Base-by-base conservation (phyloP, 495 filamentous ascomycete species). In the Aspergillus ellipticus region DNA sequence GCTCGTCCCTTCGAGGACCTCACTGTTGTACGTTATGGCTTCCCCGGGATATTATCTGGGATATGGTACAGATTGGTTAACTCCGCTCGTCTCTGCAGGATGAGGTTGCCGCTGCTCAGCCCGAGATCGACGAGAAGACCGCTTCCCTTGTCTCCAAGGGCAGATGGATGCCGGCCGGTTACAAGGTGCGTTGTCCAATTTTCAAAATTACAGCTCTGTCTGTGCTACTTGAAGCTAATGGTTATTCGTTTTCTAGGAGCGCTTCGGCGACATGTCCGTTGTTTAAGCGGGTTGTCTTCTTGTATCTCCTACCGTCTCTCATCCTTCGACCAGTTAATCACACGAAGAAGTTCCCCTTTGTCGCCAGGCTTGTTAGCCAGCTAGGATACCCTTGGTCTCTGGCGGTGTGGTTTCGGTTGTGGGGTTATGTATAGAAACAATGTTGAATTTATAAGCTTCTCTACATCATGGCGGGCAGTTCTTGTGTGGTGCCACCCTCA, bases 1-100 rank as follows among this genome's bases (percentile, higher is more conserved):
- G 92, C 95, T 46, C 81, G 95, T 73, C 90, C 93, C 53, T 97
- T 97, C 73, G 94, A 99, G 60, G 89, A 99, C 59, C 82, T 97
- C 74, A 97, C 95, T 66, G 94, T 97, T 75, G 92, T 96, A 86
- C 72, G 91, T 92, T 55, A 60, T 37, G 35, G 16, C 58, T 2
- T 7, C 4, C 17, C 19, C 11, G 17, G n/a, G 22, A 35, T 53
- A 33, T 29, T 21, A 1, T 42, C 43, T 16, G 15, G 42, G 11
- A 6, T 13, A 0, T 54, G 45, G 54, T 42, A 58, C 49, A 55
- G 17, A 29, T 56, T 60, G 28, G 55, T 64, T 58, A 59, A 54
- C 45, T 47, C 54, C 29, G 15, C 39, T 59, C 2, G 29, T 58
- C 56, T 57, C 48, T 66, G n/a, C 67, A 95, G 92, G 94, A 97